Percentiles rank a stretch among this genome's conserved stretches.
Conservation (phyloP, 2,329 filamentous ascomycete genomes). For the Epichloe sibirici region DNA sequence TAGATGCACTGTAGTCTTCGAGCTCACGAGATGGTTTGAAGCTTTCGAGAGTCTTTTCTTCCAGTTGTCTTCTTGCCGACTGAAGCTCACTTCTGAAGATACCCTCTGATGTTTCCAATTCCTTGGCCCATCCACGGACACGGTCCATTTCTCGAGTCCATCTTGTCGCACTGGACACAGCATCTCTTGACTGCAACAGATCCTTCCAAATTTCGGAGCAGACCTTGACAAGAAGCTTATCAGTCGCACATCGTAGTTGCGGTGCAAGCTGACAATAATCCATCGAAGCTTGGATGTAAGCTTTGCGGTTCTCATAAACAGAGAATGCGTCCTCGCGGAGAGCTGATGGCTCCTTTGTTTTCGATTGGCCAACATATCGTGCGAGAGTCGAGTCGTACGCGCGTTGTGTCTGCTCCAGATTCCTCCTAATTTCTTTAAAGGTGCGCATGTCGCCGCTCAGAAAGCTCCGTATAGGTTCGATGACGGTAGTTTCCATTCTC, state of each 20-base stretch:
- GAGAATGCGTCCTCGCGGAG: conserved; percentile 92
- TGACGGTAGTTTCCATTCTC: conserved; percentile 62
- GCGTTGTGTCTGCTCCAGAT: conserved; percentile 70
- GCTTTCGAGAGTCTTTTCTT: conserved; percentile 57
- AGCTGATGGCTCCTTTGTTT: conserved; percentile 85
- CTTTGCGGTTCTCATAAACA: conserved; percentile 81
- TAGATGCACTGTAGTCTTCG: conserved; percentile 83
- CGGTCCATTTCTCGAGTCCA: conserved; percentile 78
- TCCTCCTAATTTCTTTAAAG: conserved; percentile 74
- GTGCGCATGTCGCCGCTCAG: conserved; percentile 65
- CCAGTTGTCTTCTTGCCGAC: conserved; percentile 66
- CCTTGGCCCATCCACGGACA: conserved; percentile 81
- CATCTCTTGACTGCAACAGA: conserved; percentile 60
- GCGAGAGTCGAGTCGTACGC: conserved; percentile 71
- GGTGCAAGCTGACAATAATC: conserved; percentile 86
- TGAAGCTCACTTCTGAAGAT: conserved; percentile 74
- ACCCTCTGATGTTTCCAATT: conserved; percentile 84
- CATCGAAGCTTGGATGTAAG: conserved; percentile 83
- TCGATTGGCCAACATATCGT: conserved; percentile 73
- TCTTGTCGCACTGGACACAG: conserved; percentile 49
- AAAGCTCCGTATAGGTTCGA: conserved; percentile 73
- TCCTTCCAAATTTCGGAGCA: conserved; percentile 84
- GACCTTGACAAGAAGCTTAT: conserved; percentile 74
- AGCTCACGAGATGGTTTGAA: conserved; percentile 80
- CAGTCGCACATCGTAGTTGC: conserved; percentile 70